Conservation (phyloP, 148 eudicot species). For the Persicaria tinctoria region DNA sequence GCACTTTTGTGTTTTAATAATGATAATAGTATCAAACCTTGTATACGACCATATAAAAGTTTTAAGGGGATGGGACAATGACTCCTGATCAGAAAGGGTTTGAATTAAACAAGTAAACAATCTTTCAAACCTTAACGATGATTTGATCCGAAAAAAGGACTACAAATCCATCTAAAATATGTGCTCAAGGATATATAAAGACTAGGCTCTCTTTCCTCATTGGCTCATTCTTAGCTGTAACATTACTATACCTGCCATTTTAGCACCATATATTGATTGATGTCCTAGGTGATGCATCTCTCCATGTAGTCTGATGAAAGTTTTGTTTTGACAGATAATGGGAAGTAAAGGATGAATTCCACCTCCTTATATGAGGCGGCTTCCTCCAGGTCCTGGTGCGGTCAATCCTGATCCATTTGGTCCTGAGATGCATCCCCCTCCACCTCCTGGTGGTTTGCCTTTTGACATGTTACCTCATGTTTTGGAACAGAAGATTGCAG, state of each 20-base stretch:
- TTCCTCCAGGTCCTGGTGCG: slow-evolving; percentile 60
- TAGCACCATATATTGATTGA: not conserved
- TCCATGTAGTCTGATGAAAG: not conserved
- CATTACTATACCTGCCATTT: not conserved
- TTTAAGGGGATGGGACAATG: not conserved
- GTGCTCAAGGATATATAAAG: not conserved
- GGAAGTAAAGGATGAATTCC: slow-evolving; percentile 91
- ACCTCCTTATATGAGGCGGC: slow-evolving; percentile 65
- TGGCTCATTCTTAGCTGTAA: not conserved
- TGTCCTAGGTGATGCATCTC: not conserved
- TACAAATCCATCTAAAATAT: not conserved
- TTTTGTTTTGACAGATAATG: slow-evolving; percentile 26
- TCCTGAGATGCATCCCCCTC: slow-evolving; percentile 52
- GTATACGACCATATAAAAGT: not conserved
- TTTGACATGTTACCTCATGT: slow-evolving; percentile 78
- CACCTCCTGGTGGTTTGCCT: slow-evolving; percentile 42
- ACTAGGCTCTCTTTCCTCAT: not conserved
- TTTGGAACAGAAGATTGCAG: slow-evolving; percentile 81
- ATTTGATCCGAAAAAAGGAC: no score
- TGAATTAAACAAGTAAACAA: no score
- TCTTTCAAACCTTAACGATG: no score
- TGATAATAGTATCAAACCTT: not conserved
- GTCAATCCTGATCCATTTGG: slow-evolving; percentile 31
- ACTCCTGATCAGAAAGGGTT: no score
- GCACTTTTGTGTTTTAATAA: not conserved